Percentiles rank a stretch among this genome's conserved stretches.
phyloP scores from a whole-genome alignment of 139 green algal species.

The Coelastrella sp. region DNA sequence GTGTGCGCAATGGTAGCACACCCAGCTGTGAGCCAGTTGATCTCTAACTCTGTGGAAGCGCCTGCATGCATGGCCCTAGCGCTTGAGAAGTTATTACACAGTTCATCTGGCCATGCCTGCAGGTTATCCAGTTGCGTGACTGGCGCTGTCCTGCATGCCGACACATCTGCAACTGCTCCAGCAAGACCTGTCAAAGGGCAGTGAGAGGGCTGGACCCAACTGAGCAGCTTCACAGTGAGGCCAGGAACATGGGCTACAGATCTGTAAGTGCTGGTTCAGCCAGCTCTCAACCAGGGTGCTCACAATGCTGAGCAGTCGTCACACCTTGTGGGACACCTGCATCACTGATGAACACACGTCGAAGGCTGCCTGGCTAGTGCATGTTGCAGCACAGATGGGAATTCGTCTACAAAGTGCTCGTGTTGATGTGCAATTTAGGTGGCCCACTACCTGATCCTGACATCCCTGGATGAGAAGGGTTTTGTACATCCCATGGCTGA shows the following conservation, averaged over 20 bases:
- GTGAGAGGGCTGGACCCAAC: constrained; percentile 57
- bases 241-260: constrained; percentile 60
- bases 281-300: too few relatives aligned
- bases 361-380: not conserved
- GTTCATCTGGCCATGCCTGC: not conserved
- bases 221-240: constrained; percentile 65
- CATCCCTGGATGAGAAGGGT: constrained; percentile 54
- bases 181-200: constrained; percentile 61
- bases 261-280: constrained; percentile 52
- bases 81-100: too few relatives aligned
- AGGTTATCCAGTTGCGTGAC: constrained; percentile 28
- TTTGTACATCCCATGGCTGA: not conserved
- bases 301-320: too few relatives aligned
- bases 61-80: too few relatives aligned
- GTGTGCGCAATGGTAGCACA: not conserved
- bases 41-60: too few relatives aligned
- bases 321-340: too few relatives aligned
- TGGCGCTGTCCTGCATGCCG: constrained; percentile 73
- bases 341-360: too few relatives aligned
- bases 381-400: not conserved
- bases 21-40: too few relatives aligned
- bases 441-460: constrained; percentile 77
- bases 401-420: not conserved
- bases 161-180: constrained; percentile 80
- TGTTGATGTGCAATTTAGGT: constrained; percentile 40